Evolutionary conservation across 495 filamentous ascomycete species (phyloP).

Genomic region (Lasiosphaeria hispida): DNA sequence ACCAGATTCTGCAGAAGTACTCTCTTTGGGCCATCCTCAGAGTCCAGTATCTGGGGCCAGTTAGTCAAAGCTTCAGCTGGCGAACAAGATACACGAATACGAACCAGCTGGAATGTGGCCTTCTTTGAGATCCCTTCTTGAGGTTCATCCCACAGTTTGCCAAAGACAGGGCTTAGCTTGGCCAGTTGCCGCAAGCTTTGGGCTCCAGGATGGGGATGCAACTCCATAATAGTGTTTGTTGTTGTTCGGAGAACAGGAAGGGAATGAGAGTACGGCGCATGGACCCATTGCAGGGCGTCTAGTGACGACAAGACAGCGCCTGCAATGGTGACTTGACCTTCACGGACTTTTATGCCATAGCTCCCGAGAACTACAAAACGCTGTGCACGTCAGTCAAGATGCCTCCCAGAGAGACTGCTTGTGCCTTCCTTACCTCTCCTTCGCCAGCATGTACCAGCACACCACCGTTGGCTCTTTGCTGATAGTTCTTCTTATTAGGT

Average conservation of each 20-base stretch:
- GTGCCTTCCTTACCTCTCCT: slow-evolving; percentile 42
- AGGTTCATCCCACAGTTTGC: slow-evolving; percentile 67
- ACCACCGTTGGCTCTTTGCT: slow-evolving; percentile 35
- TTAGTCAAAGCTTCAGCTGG: slow-evolving; percentile 10
- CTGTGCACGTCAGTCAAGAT: slow-evolving; percentile 34
- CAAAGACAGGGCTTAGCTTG: slow-evolving; percentile 65
- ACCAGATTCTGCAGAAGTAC: slow-evolving; percentile 57
- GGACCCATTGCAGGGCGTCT: slow-evolving; percentile 56
- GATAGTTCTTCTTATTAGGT: slow-evolving; percentile 42
- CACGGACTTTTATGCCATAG: slow-evolving; percentile 66
- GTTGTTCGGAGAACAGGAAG: slow-evolving; percentile 66
- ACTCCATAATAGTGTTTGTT: slow-evolving; percentile 48
- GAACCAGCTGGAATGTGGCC: slow-evolving; percentile 42
- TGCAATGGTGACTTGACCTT: slow-evolving; percentile 59
- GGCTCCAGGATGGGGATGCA: slow-evolving; percentile 50
- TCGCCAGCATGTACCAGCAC: slow-evolving; percentile 36
- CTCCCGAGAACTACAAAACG: slow-evolving; percentile 67
- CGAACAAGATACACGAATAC: not conserved
- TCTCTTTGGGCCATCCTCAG: slow-evolving; percentile 43
- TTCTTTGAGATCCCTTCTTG: not conserved
- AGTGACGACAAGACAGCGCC: slow-evolving; percentile 62
- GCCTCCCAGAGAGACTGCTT: not conserved
- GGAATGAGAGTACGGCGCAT: slow-evolving; percentile 73
- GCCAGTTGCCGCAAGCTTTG: slow-evolving; percentile 57
- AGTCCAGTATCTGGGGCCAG: slow-evolving; percentile 44